A percentile compares a stretch with the other conserved stretches of the same genome.
Conservation (phyloP, 176 grass and related monocot genomes). For the Paspalum notatum region DNA sequence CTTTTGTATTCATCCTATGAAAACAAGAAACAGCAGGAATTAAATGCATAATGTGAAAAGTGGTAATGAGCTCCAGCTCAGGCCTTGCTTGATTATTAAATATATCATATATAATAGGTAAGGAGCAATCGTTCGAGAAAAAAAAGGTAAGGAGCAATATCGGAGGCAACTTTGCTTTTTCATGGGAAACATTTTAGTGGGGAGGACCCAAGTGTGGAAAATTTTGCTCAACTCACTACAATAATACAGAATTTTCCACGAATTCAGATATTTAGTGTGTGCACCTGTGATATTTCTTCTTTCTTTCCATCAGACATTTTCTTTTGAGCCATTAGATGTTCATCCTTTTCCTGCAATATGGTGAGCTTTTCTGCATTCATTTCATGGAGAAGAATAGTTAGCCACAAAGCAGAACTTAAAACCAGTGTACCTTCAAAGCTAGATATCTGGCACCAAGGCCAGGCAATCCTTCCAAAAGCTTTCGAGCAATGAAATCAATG, state of each 20-base stretch:
- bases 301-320: conserved; percentile 93
- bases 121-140: neutral
- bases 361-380: conserved; percentile 20
- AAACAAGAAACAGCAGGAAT: conserved; percentile 35
- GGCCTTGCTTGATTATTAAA: neutral
- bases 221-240: neutral
- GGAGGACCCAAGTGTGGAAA: neutral
- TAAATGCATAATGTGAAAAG: conserved; percentile 15
- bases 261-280: conserved; percentile 39
- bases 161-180: neutral
- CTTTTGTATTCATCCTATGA: conserved; percentile 91
- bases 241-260: conserved; percentile 6
- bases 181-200: neutral
- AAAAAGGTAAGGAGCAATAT: neutral
- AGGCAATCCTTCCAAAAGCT: conserved; percentile 91
- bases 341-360: conserved; percentile 78
- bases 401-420: conserved; percentile 37
- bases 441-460: conserved; percentile 80
- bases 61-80: neutral
- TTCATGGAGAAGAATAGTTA: conserved; percentile 23
- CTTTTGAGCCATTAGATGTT: conserved; percentile 89
- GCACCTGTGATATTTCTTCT: conserved; percentile 96
- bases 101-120: too few relatives aligned
- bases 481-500: conserved; percentile 73
- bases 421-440: conserved; percentile 77